A percentile compares a stretch with the other conserved stretches of the same genome.
Evolutionary conservation across 2,329 filamentous ascomycete species (phyloP).

Genomic region (Daldinia sp.): DNA sequence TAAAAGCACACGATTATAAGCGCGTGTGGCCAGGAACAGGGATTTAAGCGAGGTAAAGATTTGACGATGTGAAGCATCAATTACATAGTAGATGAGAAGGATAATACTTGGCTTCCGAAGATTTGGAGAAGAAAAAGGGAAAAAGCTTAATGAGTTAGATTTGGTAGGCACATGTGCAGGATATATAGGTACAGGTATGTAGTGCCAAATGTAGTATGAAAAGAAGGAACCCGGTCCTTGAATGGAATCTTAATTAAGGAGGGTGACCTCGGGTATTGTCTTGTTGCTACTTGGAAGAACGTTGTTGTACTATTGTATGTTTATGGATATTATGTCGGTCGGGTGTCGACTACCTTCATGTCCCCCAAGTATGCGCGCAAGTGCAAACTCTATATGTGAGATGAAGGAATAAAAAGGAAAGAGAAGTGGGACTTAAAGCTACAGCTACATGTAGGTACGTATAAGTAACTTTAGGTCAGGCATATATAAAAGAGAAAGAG

Average conservation of each 20-base stretch:
- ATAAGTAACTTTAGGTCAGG: no score
- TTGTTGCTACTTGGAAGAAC: constrained; percentile 3
- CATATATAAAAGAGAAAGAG: constrained; percentile 12
- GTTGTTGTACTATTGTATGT: background rate
- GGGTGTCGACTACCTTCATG: background rate
- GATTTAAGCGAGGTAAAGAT: constrained; percentile 17
- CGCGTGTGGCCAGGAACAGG: constrained; percentile 5
- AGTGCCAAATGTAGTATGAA: constrained; percentile 3
- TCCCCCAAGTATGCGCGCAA: constrained; percentile 1
- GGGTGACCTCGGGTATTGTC: constrained; percentile 8
- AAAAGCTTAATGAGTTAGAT: constrained; percentile 21
- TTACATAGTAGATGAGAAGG: constrained; percentile 2
- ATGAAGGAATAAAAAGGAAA: constrained; percentile 19
- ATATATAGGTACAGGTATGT: background rate
- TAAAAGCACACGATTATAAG: constrained; percentile 23
- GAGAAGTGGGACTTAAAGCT: constrained; percentile 9
- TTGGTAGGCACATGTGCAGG: background rate
- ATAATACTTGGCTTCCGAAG: constrained; percentile 1
- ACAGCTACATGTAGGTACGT: background rate
- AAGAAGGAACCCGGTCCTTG: constrained; percentile 6
- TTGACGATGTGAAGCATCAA: constrained; percentile 26
- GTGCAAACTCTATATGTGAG: constrained; percentile 24
- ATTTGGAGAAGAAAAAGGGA: constrained; percentile 8
- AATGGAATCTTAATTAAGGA: constrained; percentile 6
- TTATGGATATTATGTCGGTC: background rate